phyloP scores from a whole-genome alignment of 805 yeast genomes.

The Lipomyces mesembrius region DNA sequence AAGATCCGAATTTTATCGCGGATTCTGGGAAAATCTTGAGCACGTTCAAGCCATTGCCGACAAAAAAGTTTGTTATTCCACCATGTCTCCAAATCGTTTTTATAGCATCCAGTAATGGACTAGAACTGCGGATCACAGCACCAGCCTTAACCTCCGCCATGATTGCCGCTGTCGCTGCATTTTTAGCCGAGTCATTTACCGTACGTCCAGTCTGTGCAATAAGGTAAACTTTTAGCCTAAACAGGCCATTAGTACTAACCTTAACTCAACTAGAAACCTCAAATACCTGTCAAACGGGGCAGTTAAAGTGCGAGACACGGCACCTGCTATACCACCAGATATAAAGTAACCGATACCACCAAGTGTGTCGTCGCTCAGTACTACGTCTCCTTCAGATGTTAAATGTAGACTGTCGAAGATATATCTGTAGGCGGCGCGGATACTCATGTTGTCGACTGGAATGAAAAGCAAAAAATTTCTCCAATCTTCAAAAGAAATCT shows the following conservation, averaged over 20 bases:
- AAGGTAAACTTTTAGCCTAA: constrained; percentile 81
- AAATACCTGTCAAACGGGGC: constrained; percentile 81
- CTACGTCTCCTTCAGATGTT: constrained; percentile 90
- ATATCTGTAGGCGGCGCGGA: constrained; percentile 78
- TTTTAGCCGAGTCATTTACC: constrained; percentile 32
- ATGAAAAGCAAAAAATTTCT: constrained; percentile 78
- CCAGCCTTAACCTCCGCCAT: constrained; percentile 8
- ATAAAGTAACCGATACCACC: constrained; percentile 88
- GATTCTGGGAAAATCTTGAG: constrained; percentile 94
- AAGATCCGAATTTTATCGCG: constrained; percentile 95
- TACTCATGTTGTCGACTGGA: constrained; percentile 62
- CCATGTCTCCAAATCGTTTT: constrained; percentile 83
- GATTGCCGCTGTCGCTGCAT: constrained; percentile 47
- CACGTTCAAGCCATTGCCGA: constrained; percentile 72
- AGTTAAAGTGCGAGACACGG: constrained; percentile 91
- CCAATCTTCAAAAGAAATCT: constrained; percentile 82
- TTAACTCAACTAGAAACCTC: not conserved
- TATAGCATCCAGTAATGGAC: constrained; percentile 82
- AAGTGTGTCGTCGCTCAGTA: constrained; percentile 74
- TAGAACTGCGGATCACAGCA: constrained; percentile 48
- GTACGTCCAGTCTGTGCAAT: constrained; percentile 73
- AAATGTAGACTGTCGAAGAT: constrained; percentile 81
- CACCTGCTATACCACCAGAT: constrained; percentile 96
- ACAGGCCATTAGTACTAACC: not conserved
- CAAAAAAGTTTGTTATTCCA: constrained; percentile 85